Evolutionary conservation across 2,329 filamentous ascomycete genomes (phyloP), one percentile per base, ranked within the genome.

Genomic region (Pseudophaeomoniella oleicola): DNA sequence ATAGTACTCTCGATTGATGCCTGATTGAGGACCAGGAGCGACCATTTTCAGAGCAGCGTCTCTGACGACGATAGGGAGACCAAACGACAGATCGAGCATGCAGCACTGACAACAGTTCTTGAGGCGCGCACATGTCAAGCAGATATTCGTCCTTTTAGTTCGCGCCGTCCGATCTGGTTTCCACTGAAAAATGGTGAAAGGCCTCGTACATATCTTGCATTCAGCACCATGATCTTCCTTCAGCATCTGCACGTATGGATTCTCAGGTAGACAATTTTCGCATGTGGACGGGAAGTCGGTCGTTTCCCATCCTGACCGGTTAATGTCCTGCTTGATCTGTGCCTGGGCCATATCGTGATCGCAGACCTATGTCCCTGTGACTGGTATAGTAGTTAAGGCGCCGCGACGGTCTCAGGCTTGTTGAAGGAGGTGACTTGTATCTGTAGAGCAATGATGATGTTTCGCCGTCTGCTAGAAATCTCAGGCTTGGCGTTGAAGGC

Each of bases 61-160:
- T 53, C 90, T 78, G 40, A 98, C 83, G 11, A 87, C 82, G 52
- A 98, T 93, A 9, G 90, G 90, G 17, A 98, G 68, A 16, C 90
- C 92, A 53, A 96, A 98, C 10, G 84, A 88, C 41, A 98, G 65
- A 69, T 98, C 90, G 37, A 98, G 78, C 85, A 96, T 96, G 66
- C 90, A 98, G 62, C 81, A 88, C 65, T 98, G 90, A 54, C 90
- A 98, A 66, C 90, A 96, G 65, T 98, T 98, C 63, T 98, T 98
- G 46, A 96, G 71, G 32, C 90, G 81, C 15, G 90, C 88, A 66
- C 90, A 98, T 30, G 90, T 98, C 16, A 98, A 69, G 59, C 90
- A 98, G 51, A 96, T 92, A 50, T 84, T 93, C 37, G 88, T 96
- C 46, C 83, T 79, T 62, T 92, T 94, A 58, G 88, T 87, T 43